phyloP scores from a whole-genome alignment of 108 stramenopile genomes.

The Schizochytrium sp. region DNA sequence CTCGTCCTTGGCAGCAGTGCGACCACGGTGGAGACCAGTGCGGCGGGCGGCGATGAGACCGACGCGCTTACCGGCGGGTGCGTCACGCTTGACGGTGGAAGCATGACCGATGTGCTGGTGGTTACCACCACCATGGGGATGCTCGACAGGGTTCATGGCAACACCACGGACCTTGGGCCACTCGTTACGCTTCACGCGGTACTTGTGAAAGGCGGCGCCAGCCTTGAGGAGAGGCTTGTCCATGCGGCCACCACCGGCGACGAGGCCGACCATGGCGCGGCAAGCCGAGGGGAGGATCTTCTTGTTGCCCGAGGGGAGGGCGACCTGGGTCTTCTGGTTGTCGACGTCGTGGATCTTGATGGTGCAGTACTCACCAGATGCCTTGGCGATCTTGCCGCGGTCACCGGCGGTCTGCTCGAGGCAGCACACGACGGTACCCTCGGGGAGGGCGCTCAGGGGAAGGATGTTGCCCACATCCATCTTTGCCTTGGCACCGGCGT shows the following conservation, averaged over 20 bases:
- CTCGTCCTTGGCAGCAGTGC: constrained; percentile 20
- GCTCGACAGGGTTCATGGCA: constrained; percentile 99
- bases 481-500: constrained; percentile 93
- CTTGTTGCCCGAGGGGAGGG: constrained; percentile 96
- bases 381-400: constrained; percentile 88
- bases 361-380: constrained; percentile 92
- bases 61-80: constrained; percentile 93
- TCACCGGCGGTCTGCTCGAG: constrained; percentile 86
- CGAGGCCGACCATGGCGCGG: constrained; percentile 95
- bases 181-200: constrained; percentile 99
- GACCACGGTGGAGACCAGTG: constrained; percentile 94
- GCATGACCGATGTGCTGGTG: constrained; percentile 99
- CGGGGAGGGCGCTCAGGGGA: constrained; percentile 80
- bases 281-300: constrained; percentile 84
- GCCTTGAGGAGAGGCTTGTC: constrained; percentile 99
- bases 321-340: constrained; percentile 93
- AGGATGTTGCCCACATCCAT: constrained; percentile 91
- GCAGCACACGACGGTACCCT: constrained; percentile 99
- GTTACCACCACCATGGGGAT: constrained; percentile 99
- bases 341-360: constrained; percentile 97
- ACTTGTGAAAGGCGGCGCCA: constrained; percentile 99
- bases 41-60: constrained; percentile 97
- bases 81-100: constrained; percentile 71
- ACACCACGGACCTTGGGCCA: constrained; percentile 99
- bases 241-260: constrained; percentile 97